phyloP scores from a whole-genome alignment of 2,329 filamentous ascomycete species.

The Aspergillus niger region DNA sequence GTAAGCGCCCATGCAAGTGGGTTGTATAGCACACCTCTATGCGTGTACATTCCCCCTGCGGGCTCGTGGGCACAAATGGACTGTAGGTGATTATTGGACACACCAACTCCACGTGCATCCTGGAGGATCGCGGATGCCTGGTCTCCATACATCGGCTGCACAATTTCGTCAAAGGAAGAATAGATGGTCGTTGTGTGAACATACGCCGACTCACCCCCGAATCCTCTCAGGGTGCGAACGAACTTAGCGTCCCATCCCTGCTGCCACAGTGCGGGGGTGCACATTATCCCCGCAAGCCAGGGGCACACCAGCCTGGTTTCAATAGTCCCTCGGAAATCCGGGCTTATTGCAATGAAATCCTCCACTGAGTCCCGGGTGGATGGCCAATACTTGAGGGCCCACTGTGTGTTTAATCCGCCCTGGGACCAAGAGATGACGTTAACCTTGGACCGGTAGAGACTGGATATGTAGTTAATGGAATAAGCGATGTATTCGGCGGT shows the following conservation, averaged over 20 bases:
- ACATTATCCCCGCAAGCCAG: conserved; percentile 25
- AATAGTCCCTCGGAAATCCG: conserved; percentile 56
- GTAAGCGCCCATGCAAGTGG: conserved; percentile 46
- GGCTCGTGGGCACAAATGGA: conserved; percentile 39
- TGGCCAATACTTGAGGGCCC: conserved; percentile 62
- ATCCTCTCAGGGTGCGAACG: conserved; percentile 39
- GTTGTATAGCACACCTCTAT: conserved; percentile 56
- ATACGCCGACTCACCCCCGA: conserved; percentile 55
- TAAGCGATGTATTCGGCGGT: conserved; percentile 61
- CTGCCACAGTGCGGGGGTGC: conserved; percentile 49
- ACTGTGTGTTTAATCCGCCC: conserved; percentile 57
- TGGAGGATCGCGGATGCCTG: conserved; percentile 49
- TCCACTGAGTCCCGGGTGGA: conserved; percentile 48
- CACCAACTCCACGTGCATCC: conserved; percentile 49
- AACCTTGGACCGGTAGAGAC: conserved; percentile 44
- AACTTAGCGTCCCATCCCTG: conserved; percentile 28
- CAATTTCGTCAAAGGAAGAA: conserved; percentile 54
- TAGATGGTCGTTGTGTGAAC: conserved; percentile 59
- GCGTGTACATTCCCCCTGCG: conserved; percentile 52
- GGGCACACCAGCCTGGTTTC: conserved; percentile 39
- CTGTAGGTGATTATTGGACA: conserved; percentile 56
- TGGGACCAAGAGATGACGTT: conserved; percentile 58
- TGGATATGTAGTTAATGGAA: conserved; percentile 59
- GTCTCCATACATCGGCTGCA: conserved; percentile 52
- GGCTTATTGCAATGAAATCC: conserved; percentile 56